Percentiles rank a stretch among this genome's conserved stretches.
phyloP scores from a whole-genome alignment of 441 rosid species.

The Bruguiera hainesii region DNA sequence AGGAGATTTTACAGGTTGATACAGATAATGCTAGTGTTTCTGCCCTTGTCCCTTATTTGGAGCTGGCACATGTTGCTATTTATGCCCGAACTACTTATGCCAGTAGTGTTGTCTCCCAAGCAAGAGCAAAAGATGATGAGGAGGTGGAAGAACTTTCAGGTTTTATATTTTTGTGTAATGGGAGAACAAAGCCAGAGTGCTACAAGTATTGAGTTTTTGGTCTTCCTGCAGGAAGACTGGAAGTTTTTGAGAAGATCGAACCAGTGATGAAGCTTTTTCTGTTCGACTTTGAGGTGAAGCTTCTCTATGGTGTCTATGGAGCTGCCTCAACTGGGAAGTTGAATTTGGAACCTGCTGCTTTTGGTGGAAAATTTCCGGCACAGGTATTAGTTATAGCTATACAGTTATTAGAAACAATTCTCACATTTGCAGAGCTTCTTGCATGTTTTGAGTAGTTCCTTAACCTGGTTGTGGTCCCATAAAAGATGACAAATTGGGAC shows the following conservation, averaged over 20 bases:
- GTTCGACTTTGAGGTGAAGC: slow-evolving; percentile 29
- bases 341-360: slow-evolving; percentile 31
- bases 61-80: background rate
- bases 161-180: slow-evolving; percentile 38
- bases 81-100: slow-evolving; percentile 16
- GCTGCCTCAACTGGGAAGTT: slow-evolving; percentile 29
- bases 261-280: slow-evolving; percentile 31
- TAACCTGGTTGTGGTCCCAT: background rate
- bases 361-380: slow-evolving; percentile 28
- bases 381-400: slow-evolving; percentile 23
- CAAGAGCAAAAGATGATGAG: slow-evolving; percentile 13
- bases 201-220: slow-evolving; percentile 29
- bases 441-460: too few species aligned
- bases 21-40: too few species aligned
- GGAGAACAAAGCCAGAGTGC: slow-evolving; percentile 33
- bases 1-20: background rate
- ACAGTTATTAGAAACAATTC: too few species aligned
- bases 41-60: background rate
- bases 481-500: background rate
- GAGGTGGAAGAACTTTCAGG: slow-evolving; percentile 37
- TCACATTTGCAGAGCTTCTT: too few species aligned
- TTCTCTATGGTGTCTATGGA: slow-evolving; percentile 29
- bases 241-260: slow-evolving; percentile 22
- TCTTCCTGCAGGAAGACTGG: slow-evolving; percentile 22
- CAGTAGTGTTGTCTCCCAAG: slow-evolving; percentile 14